Evolutionary conservation across 495 filamentous ascomycete species (phyloP).

Genomic region (Penicillium silybi): DNA sequence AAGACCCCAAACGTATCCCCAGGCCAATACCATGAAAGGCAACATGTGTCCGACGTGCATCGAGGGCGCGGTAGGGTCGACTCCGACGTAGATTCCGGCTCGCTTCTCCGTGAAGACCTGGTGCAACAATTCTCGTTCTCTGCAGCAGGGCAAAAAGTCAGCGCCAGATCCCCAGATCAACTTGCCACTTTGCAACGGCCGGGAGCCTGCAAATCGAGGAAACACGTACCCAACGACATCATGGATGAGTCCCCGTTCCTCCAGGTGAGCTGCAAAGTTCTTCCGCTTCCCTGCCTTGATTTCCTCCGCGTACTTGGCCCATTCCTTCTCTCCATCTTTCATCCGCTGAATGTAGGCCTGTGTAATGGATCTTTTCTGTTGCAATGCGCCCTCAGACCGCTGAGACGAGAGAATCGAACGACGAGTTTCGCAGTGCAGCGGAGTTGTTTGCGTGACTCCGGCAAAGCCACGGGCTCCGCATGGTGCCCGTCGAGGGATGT

Average conservation of each 20-base stretch:
- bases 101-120: conserved; percentile 64
- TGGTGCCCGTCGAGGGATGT: conserved; percentile 9
- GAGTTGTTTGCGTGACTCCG: conserved; percentile 21
- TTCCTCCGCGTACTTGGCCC: conserved; percentile 51
- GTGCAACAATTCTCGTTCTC: conserved; percentile 62
- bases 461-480: conserved; percentile 27
- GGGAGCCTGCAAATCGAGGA: neutral
- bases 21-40: conserved; percentile 90
- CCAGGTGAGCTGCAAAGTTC: conserved; percentile 64
- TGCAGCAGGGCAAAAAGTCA: conserved; percentile 25
- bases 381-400: neutral
- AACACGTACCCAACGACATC: conserved; percentile 70
- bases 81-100: conserved; percentile 78
- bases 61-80: conserved; percentile 89
- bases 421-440: conserved; percentile 7
- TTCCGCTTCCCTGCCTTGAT: conserved; percentile 59
- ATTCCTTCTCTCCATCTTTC: conserved; percentile 52
- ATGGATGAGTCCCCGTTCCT: conserved; percentile 77
- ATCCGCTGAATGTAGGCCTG: conserved; percentile 47
- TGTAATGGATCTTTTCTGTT: conserved; percentile 47
- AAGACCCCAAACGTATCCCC: conserved; percentile 85
- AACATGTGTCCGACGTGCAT: conserved; percentile 91
- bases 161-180: neutral
- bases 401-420: conserved; percentile 14
- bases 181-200: neutral